Conservation (phyloP, 495 filamentous ascomycete species). For the Hypomontagnella monticulosa region DNA sequence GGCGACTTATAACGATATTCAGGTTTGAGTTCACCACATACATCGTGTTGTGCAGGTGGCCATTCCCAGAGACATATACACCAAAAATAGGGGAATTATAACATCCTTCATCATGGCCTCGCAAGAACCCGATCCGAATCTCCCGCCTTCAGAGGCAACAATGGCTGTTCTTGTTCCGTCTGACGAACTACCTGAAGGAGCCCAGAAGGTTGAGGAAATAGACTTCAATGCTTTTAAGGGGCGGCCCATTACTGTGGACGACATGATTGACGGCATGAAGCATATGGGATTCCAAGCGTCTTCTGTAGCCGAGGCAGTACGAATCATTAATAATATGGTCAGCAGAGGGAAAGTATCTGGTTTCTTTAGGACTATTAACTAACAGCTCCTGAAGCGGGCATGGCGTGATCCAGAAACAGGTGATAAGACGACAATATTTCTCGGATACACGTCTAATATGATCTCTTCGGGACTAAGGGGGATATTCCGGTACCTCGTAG, state of each 20-base stretch:
- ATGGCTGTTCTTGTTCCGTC: constrained; percentile 91
- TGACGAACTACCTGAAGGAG: constrained; percentile 77
- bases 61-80: background rate
- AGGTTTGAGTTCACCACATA: background rate
- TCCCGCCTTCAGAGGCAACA: constrained; percentile 72
- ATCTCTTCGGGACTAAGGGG: constrained; percentile 95
- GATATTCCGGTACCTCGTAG: constrained; percentile 88
- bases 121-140: constrained; percentile 38
- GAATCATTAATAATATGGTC: constrained; percentile 96
- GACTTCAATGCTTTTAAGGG: constrained; percentile 86
- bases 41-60: background rate
- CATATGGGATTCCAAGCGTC: constrained; percentile 93
- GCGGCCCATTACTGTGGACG: constrained; percentile 80
- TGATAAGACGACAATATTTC: constrained; percentile 87
- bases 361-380: constrained; percentile 4
- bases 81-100: background rate
- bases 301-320: constrained; percentile 81
- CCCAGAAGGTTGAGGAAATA: constrained; percentile 80
- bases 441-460: constrained; percentile 96
- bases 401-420: constrained; percentile 79
- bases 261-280: constrained; percentile 83
- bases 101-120: constrained; percentile 34
- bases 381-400: constrained; percentile 62
- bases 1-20: constrained; percentile 8
- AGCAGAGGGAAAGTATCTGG: constrained; percentile 40